Base-by-base conservation (phyloP, 306 rosid species). In the Dalbergia cultrata region DNA sequence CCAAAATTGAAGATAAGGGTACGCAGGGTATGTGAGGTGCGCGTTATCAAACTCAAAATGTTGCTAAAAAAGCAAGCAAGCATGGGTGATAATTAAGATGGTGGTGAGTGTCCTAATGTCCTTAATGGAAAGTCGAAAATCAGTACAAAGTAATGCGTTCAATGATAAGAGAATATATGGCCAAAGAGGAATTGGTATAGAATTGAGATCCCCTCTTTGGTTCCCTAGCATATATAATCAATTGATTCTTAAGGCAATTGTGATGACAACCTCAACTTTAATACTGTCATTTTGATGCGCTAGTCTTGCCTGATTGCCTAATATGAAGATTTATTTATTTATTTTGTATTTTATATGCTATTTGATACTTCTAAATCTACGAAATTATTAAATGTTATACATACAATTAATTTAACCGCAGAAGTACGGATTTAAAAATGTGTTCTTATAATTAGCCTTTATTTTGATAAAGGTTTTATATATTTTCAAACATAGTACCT, bases 41-140 rank as follows among this genome's bases (percentile, higher is more conserved):
- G 12, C n/a, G 66, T 17, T 22, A 67, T 80, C 39, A 80, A 80
- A 73, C 53, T 72, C 50, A 49, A 54, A 1, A 54, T 31, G 45
- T 53, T 22, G 31, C 41, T 35, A 9, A 41, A 7, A 63, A 53
- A 52, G 33, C 47, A 33, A 31, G 65, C 65, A 70, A 49, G 1
- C 9, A 60, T 60, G 61, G 44, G 35, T 47, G 54, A 58, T 60
- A 26, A 35, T n/a, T 22, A 26, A 57, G 31, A 10, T 44, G 12
- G 8, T 19, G 39, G 37, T 67, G 31, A 67, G 7, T 44, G 73
- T 68, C 19, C 19, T 45, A 67, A 67, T 44, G 73, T 21, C 19
- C 19, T 45, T 43, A 44, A 7, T 12, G 73, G 18, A 54, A 64
- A 41, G 45, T 12, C 21, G 8, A 65, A 65, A 54, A 58, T 53